phyloP scores from a whole-genome alignment of 495 filamentous ascomycete species.

The Penicilliopsis zonata region DNA sequence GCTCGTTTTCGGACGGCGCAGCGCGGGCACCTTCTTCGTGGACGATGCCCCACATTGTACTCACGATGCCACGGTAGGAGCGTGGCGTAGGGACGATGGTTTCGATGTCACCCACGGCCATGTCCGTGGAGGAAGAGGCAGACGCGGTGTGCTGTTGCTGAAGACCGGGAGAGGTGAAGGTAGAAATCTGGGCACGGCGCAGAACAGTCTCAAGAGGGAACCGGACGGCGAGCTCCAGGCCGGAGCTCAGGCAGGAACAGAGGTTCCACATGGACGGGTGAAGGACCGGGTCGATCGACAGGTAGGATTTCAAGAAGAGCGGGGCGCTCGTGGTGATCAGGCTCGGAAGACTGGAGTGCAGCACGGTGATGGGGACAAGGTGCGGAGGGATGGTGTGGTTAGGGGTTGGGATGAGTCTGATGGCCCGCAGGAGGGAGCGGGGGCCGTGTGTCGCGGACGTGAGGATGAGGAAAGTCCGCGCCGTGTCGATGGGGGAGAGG shows the following conservation, averaged over 20 bases:
- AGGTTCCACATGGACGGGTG: conserved; percentile 70
- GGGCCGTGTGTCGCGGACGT: conserved; percentile 63
- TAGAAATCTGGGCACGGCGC: conserved; percentile 70
- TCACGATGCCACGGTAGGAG: conserved; percentile 65
- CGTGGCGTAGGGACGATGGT: conserved; percentile 55
- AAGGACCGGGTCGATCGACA: conserved; percentile 70
- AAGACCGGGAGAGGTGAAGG: conserved; percentile 36
- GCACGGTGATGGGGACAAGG: conserved; percentile 70
- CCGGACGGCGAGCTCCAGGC: conserved; percentile 69
- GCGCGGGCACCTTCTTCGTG: conserved; percentile 61
- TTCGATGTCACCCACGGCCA: conserved; percentile 36
- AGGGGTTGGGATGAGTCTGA: conserved; percentile 56
- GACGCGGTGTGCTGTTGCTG: conserved; percentile 44
- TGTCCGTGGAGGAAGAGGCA: conserved; percentile 5
- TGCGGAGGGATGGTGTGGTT: conserved; percentile 58
- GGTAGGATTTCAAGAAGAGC: conserved; percentile 63
- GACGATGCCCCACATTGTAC: conserved; percentile 79
- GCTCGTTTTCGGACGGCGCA: conserved; percentile 17
- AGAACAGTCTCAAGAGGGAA: conserved; percentile 88
- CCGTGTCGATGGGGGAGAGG: conserved; percentile 76
- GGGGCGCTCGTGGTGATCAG: conserved; percentile 70
- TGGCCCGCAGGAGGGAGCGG: conserved; percentile 59
- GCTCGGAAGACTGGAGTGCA: conserved; percentile 73
- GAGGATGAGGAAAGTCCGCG: conserved; percentile 77
- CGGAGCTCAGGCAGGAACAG: conserved; percentile 62